Base-by-base conservation (phyloP, 176 grass and related monocot species). In the Olyra latifolia region DNA sequence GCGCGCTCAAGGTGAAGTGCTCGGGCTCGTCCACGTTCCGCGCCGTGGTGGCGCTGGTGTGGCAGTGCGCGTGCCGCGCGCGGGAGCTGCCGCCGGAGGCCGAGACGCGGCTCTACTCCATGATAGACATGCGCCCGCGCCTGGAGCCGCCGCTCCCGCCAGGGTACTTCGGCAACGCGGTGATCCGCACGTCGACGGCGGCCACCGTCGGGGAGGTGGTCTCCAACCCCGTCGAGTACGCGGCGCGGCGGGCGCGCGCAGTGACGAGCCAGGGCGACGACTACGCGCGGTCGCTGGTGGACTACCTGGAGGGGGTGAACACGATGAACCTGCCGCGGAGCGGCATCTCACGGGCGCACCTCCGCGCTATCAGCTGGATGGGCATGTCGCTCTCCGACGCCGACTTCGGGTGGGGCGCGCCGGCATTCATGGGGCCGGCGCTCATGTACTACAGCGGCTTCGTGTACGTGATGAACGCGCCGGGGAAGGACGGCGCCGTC, bases 311-410 rank as follows among this genome's bases (percentile, higher is more conserved):
- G 19, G 66, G 42, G 1, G 67, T 47, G 22, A 80, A 87, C 68
- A 23, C 50, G 40, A 84, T 53, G 72, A 74, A 84, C 69, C 43
- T 89, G 15, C 93, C 87, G 0, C 15, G 77, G 20, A 82, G 40
- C 46, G 77, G 80, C 50, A 53, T 91, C 62, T 83, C 84, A 3
- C 25, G 28, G 3, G 77, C 81, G 11, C 47, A 87, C 53, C 64
- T 92, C 7, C 87, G 84, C 0, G 89, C 83, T 6, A 85, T 92
- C 32, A 95, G 93, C 87, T 95, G 89, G 93, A 74, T 92, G 62
- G 81, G 89, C 35, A 85, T 95, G 84, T 83, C 89, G 42, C 77
- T 85, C 17, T 58, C 57, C 41, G 87, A 88, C 24, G 74, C 92
- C 5, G 84, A 95, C 67, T 91, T 95, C 32, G 89, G 92, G 0